These are phyloP conservation scores for Lachancea cidri DNA, from an alignment of 805 yeast species.

Conservation along the genomic window DNA sequence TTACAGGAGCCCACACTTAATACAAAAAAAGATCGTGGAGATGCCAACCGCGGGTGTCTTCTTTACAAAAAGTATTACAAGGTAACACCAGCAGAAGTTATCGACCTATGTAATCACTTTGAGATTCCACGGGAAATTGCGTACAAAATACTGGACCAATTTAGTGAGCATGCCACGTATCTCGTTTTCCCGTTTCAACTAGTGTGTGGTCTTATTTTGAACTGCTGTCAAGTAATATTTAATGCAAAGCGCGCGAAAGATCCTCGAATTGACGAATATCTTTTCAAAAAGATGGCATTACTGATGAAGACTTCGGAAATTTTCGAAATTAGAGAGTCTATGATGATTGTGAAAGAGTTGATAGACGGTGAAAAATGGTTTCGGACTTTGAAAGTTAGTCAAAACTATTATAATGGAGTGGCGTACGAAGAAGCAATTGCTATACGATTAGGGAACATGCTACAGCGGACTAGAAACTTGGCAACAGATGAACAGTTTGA, in stretches of 20 bases:
- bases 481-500: constrained; percentile 30
- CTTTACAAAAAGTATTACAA: constrained; percentile 30
- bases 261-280: constrained; percentile 44
- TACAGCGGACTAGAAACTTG: constrained; percentile 30
- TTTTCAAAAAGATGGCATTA: constrained; percentile 46
- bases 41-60: constrained; percentile 9
- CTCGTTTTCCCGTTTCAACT: constrained; percentile 64
- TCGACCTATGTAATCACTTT: constrained; percentile 55
- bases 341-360: constrained; percentile 47
- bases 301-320: constrained; percentile 47
- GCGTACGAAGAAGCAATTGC: constrained; percentile 22
- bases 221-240: constrained; percentile 53
- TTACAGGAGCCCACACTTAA: constrained; percentile 10
- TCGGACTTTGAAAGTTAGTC: constrained; percentile 44
- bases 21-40: constrained; percentile 7
- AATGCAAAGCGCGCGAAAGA: constrained; percentile 40
- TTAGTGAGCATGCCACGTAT: constrained; percentile 44
- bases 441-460: constrained; percentile 33
- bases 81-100: constrained; percentile 39
- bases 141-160: constrained; percentile 45
- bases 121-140: constrained; percentile 54
- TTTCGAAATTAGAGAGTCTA: constrained; percentile 48
- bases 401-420: constrained; percentile 32
- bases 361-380: constrained; percentile 60
- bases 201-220: constrained; percentile 59